Evolutionary conservation across 306 rosid genomes (phyloP).

Genomic region (Gillenia trifoliata): DNA sequence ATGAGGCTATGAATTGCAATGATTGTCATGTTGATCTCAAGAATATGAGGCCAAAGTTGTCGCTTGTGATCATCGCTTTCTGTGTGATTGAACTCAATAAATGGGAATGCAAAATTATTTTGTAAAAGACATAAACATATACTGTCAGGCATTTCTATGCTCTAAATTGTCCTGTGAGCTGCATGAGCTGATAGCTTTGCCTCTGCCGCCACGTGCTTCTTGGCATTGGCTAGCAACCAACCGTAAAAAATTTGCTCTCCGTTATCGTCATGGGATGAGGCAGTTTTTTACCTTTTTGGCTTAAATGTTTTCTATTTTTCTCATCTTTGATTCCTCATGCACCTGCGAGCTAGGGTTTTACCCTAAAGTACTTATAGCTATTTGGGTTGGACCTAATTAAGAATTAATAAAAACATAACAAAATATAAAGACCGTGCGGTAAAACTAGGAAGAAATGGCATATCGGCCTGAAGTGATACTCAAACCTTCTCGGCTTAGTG

Average conservation of each 20-base stretch:
- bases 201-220: conserved; percentile 14
- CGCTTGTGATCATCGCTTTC: background rate
- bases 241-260: background rate
- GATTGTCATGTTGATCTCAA: conserved; percentile 11
- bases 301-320: background rate
- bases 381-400: too few species aligned
- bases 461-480: too few species aligned
- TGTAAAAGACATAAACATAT: background rate
- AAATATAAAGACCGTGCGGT: too few species aligned
- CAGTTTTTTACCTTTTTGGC: background rate
- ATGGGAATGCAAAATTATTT: background rate
- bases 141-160: background rate
- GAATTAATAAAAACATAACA: too few species aligned
- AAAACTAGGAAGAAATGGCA: too few species aligned
- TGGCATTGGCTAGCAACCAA: background rate
- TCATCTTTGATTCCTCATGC: too few species aligned
- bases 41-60: background rate
- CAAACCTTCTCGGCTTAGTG: too few species aligned
- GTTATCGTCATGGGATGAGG: background rate
- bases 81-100: background rate
- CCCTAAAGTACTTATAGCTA: too few species aligned
- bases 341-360: too few species aligned
- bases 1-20: conserved; percentile 4
- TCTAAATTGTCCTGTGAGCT: background rate
- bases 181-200: background rate